Conservation (phyloP, 106 monocot species). For the Vanilla planifolia region DNA sequence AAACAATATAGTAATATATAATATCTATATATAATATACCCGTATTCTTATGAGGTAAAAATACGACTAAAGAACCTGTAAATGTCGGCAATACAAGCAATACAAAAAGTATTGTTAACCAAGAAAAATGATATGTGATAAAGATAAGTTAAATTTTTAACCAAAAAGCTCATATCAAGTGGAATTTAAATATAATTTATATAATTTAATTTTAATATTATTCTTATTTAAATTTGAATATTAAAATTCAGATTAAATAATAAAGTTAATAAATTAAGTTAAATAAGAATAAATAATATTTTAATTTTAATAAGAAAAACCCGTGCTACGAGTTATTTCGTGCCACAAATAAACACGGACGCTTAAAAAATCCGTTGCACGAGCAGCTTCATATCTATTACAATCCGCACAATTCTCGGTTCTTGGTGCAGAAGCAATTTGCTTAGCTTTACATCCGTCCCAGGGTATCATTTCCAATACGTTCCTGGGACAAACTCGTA, state of each 20-base stretch:
- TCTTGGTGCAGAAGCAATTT: conserved; percentile 24
- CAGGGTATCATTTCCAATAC: conserved; percentile 23
- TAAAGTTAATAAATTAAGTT: conserved; percentile 7
- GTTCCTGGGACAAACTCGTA: conserved; percentile 9
- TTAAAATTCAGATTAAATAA: conserved; percentile 9
- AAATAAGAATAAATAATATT: too few species aligned
- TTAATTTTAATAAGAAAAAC: too few species aligned
- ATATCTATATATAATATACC: too few species aligned
- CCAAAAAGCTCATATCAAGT: conserved; percentile 2
- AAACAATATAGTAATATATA: too few species aligned
- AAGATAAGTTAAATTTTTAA: conserved; percentile 8
- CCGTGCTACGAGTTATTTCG: too few species aligned
- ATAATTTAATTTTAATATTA: conserved; percentile 11
- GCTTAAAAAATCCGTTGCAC: conserved; percentile 25
- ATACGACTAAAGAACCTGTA: too few species aligned
- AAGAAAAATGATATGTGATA: conserved; percentile 10
- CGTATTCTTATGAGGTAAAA: too few species aligned
- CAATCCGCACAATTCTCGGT: conserved; percentile 21
- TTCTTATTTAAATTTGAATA: conserved; percentile 4
- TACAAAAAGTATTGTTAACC: conserved; percentile 8
- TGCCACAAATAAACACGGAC: conserved; percentile 22
- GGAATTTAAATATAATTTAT: conserved; percentile 10
- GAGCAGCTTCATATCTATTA: conserved; percentile 23
- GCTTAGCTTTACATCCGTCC: conserved; percentile 30
- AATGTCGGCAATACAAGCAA: too few species aligned